Percentiles rank a stretch among this genome's conserved stretches.
Conservation (phyloP, 768 basidiomycete species). For the Agaricus blazei region DNA sequence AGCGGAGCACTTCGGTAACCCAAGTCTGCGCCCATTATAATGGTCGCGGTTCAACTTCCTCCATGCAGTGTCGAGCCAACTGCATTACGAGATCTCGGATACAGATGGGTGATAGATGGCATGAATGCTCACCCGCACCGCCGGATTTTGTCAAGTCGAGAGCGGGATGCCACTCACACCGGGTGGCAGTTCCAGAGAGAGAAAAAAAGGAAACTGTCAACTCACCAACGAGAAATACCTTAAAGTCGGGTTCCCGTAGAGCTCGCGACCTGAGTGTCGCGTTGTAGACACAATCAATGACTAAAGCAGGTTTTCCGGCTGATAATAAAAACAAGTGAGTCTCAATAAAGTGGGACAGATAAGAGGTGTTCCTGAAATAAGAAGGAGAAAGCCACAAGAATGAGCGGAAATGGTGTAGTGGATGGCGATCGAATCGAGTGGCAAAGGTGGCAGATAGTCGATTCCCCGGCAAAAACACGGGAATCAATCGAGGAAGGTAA, state of each 20-base stretch:
- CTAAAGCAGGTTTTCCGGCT: slow-evolving; percentile 68
- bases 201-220: slow-evolving; percentile 12
- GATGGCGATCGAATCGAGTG: neutral
- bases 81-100: neutral
- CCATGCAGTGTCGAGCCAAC: neutral
- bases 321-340: neutral
- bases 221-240: slow-evolving; percentile 64
- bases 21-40: neutral
- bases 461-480: too few species aligned
- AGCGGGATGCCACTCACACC: slow-evolving; percentile 1
- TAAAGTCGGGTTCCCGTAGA: slow-evolving; percentile 60
- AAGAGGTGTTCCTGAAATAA: neutral
- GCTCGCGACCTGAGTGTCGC: slow-evolving; percentile 52
- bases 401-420: neutral
- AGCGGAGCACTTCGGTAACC: slow-evolving; percentile 1
- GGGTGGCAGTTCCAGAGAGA: neutral
- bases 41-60: slow-evolving; percentile 1
- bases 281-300: slow-evolving; percentile 73
- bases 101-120: neutral
- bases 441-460: neutral
- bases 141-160: neutral
- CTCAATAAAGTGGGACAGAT: neutral
- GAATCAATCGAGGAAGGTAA: neutral
- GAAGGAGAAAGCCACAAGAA: neutral
- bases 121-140: neutral